Evolutionary conservation across 441 rosid genomes (phyloP), one percentile per base, ranked within the genome.

Genomic region (Pelargonium myrrhifolium): DNA sequence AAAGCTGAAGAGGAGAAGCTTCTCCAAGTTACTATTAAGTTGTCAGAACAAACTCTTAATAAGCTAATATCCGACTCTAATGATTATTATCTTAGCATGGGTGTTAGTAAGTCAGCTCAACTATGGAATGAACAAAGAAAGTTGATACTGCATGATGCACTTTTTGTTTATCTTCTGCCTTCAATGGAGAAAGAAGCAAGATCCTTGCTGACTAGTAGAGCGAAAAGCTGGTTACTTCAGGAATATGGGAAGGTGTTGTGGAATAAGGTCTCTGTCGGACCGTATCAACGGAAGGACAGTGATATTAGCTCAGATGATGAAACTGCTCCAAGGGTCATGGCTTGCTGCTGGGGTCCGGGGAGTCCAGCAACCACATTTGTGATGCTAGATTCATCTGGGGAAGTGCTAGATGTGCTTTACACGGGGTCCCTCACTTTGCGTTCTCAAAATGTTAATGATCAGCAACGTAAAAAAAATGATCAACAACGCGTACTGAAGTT

Each of bases 271-370:
- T 92, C 95, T 49, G 84, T 90, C 18, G 92, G 98, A 62, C 96
- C 98, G 51, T 95, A 84, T 76, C 93, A 82, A 67, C 83, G 89
- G 74, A 92, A 92, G 81, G 93, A 89, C 65, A 86, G 73, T 77
- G 98, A 89, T 80, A 76, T 82, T 70, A 77, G 79, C 71, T 82
- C 93, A n/a, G 98, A 92, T 62, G 99, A 92, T 69, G 98, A 95
- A 76, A 84, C 90, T 75, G 90, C 95, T 55, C 98, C 95, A 2
- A 87, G 98, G 77, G 99, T 94, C 71, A 86, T 94, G 97, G 98
- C 97, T 49, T 92, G 98, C 79, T 92, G 97, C 77, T 95, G 99
- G 99, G 98, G 97, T 64, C 96, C 99, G 68, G 98, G 97, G 66
- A 90, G 86, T 66, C 97, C 99, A 24, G 91, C 95, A 65, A 90